Evolutionary conservation across 345 rosid genomes (phyloP), one percentile per base, ranked within the genome.

Genomic region (Salix dunnii): DNA sequence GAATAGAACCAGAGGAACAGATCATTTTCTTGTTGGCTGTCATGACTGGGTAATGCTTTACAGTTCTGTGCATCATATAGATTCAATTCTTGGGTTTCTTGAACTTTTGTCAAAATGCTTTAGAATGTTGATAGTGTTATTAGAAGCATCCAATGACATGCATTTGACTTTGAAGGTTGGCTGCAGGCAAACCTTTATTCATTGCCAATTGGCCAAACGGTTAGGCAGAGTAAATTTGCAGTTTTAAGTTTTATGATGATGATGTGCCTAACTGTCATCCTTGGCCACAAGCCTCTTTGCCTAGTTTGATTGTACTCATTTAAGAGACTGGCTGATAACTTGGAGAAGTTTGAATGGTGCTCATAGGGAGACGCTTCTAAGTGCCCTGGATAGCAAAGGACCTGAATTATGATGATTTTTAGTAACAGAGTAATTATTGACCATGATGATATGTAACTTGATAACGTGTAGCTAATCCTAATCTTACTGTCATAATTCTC

Each of bases 1-100:
- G 98, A 94, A 90, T 86, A 86, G 94, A 85, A 92, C 92, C 5
- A 78, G 82, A 33, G 98, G 97, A 76, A 91, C 92, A 0, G 97
- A 94, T 86, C 98, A 94, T 81, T 91, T 94, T 80, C 78, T 92
- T n/a, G 97, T 88, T 40, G 95, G 91, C 83, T 94, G 98, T 77
- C 98, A 94, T 82, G 98, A 94, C 83, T 92, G 99, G 99, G 98
- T 94, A 94, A 94, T 67, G 86, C 63, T 49, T 49, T 79, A 27
- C 38, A 42, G 40, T 68, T 67, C 21, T 16, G 17, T 76, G 62
- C 69, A 53, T 67, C 48, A 68, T 70, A 60, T 18, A 17, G 5
- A 63, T 79, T 42, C 60, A 14, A 74, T n/a, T 66, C 6, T 3
- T 6, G 12, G 60, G 16, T 74, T 48, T 49, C 40, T 14, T 20